Evolutionary conservation across 768 basidiomycete genomes (phyloP), one percentile per base, ranked within the genome.

Genomic region (Termitomyces sp.): DNA sequence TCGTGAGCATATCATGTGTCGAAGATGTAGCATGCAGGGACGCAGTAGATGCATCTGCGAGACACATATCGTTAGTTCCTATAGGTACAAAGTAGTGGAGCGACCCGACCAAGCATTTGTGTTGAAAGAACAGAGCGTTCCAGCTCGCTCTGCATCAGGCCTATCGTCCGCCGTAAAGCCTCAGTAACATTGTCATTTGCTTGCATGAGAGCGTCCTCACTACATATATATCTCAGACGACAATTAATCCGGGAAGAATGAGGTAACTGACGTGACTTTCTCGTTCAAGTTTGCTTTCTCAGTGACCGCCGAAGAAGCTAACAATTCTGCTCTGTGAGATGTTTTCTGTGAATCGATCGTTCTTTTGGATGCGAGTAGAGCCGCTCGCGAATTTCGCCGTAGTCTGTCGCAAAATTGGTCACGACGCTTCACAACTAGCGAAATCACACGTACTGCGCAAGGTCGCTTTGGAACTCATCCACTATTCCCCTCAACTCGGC

Each of bases 141-240:
- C 2, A 99, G 85, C 67, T 98, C 97, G 42, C 83, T 84, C 73
- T 96, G 93, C 92, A 99, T 93, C 4, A 93, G 75, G 13, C 76
- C 79, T 39, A 93, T 81, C 4, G 95, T 98, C 37, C 95, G 83
- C 49, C 91, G 85, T 9, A 98, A 77, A 4, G 92, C 85, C 22
- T 91, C 88, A 1, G 95, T 98, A 11, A 99, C 92, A 61, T 95
- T 83, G 61, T 89, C 82, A 57, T 87, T 93, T n/a, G 93, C 87
- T 62, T 86, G 86, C 88, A 95, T 94, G 13, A 99, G 80, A 0
- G 81, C 81, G 63, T 97, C 95, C 62, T 94, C 93, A 8, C 88
- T 89, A 48, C 31, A 39, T 27, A 18, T 39, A 8, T 34, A 51
- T 41, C 34, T 58, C 41, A 52, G 22, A 36, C 42, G 30, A 61